Conservation (phyloP, 768 basidiomycete species). For the Dendrothele bispora region DNA sequence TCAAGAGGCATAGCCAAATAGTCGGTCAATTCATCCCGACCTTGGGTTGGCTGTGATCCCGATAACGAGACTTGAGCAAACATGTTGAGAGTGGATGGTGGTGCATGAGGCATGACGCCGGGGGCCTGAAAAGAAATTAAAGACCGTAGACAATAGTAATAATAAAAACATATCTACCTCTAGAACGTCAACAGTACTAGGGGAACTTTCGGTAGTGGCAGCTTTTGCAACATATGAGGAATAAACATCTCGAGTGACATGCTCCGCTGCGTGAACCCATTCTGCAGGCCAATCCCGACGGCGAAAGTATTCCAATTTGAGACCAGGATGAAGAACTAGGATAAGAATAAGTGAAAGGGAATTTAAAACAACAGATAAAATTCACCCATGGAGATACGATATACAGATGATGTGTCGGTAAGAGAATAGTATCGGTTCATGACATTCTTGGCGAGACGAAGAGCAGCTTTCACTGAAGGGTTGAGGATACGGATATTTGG, state of each 20-base stretch:
- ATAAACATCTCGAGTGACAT: constrained; percentile 7
- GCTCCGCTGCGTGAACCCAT: constrained; percentile 17
- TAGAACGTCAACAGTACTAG: background rate
- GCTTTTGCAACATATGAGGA: background rate
- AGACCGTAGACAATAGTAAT: no score
- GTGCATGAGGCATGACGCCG: background rate
- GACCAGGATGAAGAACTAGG: constrained; percentile 27
- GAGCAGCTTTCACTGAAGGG: constrained; percentile 5
- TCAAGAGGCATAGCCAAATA: no score
- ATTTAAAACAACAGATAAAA: constrained; percentile 2
- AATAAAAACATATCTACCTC: constrained; percentile 1
- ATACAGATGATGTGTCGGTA: constrained; percentile 17
- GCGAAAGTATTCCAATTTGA: constrained; percentile 29
- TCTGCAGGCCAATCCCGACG: constrained; percentile 12
- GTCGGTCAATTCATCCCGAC: background rate
- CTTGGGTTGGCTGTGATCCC: background rate
- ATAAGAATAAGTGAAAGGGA: background rate
- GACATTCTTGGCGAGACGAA: constrained; percentile 16
- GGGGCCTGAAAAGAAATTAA: background rate
- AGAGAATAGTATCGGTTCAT: constrained; percentile 21
- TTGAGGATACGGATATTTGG: no score
- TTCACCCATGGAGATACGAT: constrained; percentile 24
- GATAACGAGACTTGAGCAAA: background rate
- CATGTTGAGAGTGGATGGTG: constrained; percentile 2
- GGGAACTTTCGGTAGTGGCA: background rate